A percentile compares a stretch with the other conserved stretches of the same genome.
Conservation (phyloP, 352 stramenopile genomes). For the Phytophthora quininea region DNA sequence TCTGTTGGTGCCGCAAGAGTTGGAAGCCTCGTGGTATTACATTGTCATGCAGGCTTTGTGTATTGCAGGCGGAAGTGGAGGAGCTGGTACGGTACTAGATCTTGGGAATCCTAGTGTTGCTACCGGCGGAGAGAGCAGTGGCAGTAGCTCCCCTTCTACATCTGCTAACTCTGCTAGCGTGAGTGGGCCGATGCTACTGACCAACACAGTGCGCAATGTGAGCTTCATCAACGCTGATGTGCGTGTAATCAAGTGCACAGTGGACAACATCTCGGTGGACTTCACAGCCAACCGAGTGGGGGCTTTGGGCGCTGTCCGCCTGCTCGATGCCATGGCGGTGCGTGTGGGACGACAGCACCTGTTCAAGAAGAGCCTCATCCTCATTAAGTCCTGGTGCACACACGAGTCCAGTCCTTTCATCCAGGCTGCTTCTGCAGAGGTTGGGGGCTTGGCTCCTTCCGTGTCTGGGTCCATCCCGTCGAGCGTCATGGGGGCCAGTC, state of each 20-base stretch:
- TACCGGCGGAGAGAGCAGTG: constrained; percentile 26
- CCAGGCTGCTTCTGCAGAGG: constrained; percentile 32
- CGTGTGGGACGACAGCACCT: constrained; percentile 81
- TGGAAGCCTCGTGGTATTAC: constrained; percentile 89
- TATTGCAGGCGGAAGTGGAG: constrained; percentile 53
- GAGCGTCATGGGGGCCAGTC: constrained; percentile 82
- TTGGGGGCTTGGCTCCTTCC: constrained; percentile 14
- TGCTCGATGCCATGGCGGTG: constrained; percentile 86
- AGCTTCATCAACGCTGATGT: constrained; percentile 91
- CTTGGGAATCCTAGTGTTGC: constrained; percentile 16
- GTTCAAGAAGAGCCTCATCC: constrained; percentile 88
- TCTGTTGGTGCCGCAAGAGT: constrained; percentile 74
- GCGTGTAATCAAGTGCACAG: constrained; percentile 90
- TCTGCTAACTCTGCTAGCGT: constrained; percentile 10
- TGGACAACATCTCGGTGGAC: constrained; percentile 91
- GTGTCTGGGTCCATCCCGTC: constrained; percentile 13
- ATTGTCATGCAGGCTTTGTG: constrained; percentile 85
- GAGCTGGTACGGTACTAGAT: constrained; percentile 37
- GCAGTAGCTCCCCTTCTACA: constrained; percentile 23
- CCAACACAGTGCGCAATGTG: constrained; percentile 86
- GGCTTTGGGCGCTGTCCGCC: constrained; percentile 75
- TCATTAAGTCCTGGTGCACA: constrained; percentile 92
- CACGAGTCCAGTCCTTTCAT: constrained; percentile 81
- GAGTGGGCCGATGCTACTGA: constrained; percentile 29
- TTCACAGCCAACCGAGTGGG: constrained; percentile 87